Conservation (phyloP, 306 rosid species). For the Cucumis melo region DNA sequence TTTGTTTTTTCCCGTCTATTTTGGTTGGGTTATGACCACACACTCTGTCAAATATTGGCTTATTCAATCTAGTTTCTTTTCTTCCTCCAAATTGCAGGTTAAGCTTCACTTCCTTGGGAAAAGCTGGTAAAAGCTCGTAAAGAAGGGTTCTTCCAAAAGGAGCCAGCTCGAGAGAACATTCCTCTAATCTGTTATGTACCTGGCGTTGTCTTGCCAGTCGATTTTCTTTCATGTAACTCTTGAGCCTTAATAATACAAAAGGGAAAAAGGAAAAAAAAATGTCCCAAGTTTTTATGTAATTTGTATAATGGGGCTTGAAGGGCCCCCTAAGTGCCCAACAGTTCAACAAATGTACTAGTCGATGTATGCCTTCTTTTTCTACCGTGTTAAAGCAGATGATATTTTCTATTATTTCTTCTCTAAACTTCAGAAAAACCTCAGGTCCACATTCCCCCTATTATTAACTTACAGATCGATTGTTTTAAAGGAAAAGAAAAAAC, state of each 20-base stretch:
- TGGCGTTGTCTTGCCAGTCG: not conserved
- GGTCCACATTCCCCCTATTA: not conserved
- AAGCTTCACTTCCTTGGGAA: conserved; percentile 69
- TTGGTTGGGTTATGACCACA: not conserved
- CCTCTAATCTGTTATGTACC: not conserved
- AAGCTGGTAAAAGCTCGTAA: conserved; percentile 51
- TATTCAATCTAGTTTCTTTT: not conserved
- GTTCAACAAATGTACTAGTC: not conserved
- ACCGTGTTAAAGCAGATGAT: not conserved
- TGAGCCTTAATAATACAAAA: not conserved
- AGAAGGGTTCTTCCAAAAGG: not conserved
- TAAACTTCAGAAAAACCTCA: not conserved
- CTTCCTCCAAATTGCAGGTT: conserved; percentile 39
- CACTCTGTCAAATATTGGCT: not conserved
- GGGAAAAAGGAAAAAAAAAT: not conserved
- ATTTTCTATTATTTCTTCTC: not conserved
- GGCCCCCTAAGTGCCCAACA: not conserved
- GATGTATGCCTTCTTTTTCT: not conserved
- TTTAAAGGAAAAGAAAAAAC: not conserved
- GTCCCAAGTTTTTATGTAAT: not conserved
- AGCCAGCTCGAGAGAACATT: not conserved
- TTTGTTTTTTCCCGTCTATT: not conserved
- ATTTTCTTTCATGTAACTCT: not conserved
- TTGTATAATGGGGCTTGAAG: not conserved
- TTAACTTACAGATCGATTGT: not conserved